Base-by-base conservation (phyloP, 1,284 basidiomycete species). In the Trametes versicolor region DNA sequence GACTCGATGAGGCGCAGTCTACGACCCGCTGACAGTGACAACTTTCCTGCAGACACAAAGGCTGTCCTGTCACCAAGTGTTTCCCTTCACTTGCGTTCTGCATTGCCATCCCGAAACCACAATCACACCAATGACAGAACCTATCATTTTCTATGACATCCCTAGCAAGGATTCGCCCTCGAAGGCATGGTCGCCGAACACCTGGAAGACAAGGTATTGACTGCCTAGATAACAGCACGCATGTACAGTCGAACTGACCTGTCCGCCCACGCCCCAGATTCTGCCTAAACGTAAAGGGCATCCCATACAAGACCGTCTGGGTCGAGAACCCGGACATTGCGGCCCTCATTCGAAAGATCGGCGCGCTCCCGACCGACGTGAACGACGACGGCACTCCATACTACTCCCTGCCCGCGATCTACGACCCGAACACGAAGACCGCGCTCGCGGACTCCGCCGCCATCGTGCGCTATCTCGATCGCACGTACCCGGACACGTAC, bases 311-410 rank as follows among this genome's bases (percentile, higher is more conserved):
- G 50, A 76, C 75, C 37, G 67, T 74, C 51, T 77, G 74, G 73
- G 68, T 78, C 45, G 75, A 76, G 53, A 75, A 71, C 60, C 71
- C 75, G 4, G 76, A 78, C 63, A 77, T 78, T 64, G 74, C 63
- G 48, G 45, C 55, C 17, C 52, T 70, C 21, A 62, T 66, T 49
- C 68, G 70, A 56, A 72, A 72, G 61, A 39, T 76, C 54, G 73
- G 74, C 52, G 70, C 67, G 8, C 21, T 56, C n/a, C 66, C 72
- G 9, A 69, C 71, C 8, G 37, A 7, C 19, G 59, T n/a, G 12
- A 57, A 60, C 56, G 37, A 45, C 2, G 70, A 72, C 53, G 72
- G 74, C 43, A 47, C 49, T 12, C 66, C 68, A 2, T 56, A 66
- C 36, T 72, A 73, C 66, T 73, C 71, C 25, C 64, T 73, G 17